Percentiles rank a stretch among this genome's conserved stretches.
phyloP scores from a whole-genome alignment of 305 asterid genomes.

The Ajuga reptans region DNA sequence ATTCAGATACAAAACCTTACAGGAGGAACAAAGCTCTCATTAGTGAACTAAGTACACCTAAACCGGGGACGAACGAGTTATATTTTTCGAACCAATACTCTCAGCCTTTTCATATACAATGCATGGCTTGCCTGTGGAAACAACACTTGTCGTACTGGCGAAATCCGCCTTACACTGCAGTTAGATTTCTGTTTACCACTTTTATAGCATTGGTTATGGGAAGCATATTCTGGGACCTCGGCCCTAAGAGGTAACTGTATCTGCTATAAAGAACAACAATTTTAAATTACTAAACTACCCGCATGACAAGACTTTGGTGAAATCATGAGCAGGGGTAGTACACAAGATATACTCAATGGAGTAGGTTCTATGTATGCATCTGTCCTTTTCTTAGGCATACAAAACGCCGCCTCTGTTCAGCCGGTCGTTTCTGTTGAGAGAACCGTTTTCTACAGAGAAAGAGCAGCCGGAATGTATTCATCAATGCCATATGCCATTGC shows the following conservation, averaged over 20 bases:
- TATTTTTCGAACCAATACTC: conserved; percentile 28
- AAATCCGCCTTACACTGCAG: conserved; percentile 37
- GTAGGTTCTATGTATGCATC: conserved; percentile 40
- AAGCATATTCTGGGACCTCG: conserved; percentile 42
- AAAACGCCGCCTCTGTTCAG: conserved; percentile 28
- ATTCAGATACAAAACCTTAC: background rate
- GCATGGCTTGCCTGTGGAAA: conserved; percentile 45
- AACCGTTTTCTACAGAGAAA: conserved; percentile 39
- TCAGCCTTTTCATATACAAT: conserved; percentile 34
- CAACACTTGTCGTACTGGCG: conserved; percentile 42
- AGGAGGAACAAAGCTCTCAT: conserved; percentile 38
- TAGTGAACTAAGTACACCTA: conserved; percentile 31
- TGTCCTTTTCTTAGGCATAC: conserved; percentile 31
- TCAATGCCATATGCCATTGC: conserved; percentile 40
- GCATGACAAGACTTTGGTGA: no score
- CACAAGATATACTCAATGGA: conserved; percentile 26
- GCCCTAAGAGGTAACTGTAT: conserved; percentile 38
- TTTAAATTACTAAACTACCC: no score
- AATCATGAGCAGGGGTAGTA: conserved; percentile 26
- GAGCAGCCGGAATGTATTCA: conserved; percentile 47
- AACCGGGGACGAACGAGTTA: conserved; percentile 25
- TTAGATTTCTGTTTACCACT: conserved; percentile 30
- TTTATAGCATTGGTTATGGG: conserved; percentile 30
- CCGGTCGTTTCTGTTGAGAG: conserved; percentile 34
- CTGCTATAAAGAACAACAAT: no score